phyloP scores from a whole-genome alignment of 1,284 basidiomycete genomes.

The Boletus semigastroideus region DNA sequence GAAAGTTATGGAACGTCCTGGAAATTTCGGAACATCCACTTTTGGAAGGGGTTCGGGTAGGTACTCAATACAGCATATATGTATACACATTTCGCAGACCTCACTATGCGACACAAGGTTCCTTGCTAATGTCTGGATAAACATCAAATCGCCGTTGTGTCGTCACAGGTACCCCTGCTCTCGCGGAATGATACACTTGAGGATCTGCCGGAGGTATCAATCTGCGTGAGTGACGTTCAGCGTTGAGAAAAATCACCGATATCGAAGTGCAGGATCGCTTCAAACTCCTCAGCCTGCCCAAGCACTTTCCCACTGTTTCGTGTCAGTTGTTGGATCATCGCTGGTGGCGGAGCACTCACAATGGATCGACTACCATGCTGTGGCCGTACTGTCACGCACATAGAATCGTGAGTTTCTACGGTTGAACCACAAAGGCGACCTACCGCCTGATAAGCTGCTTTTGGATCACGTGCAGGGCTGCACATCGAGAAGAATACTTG shows the following conservation, averaged over 20 bases:
- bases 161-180: conserved; percentile 85
- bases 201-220: conserved; percentile 58
- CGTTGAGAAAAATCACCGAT: conserved; percentile 62
- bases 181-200: conserved; percentile 62
- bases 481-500: conserved; percentile 96
- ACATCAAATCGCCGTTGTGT: conserved; percentile 90
- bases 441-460: conserved; percentile 84
- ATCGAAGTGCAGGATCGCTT: conserved; percentile 78
- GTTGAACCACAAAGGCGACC: conserved; percentile 30
- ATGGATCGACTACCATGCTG: conserved; percentile 86
- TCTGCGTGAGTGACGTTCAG: neutral
- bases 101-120: neutral
- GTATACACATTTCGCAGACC: too few species aligned
- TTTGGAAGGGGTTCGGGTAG: conserved; percentile 18
- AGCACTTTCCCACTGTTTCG: conserved; percentile 73
- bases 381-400: conserved; percentile 77
- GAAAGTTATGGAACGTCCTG: conserved; percentile 39
- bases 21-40: conserved; percentile 34
- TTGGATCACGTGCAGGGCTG: conserved; percentile 87
- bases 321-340: conserved; percentile 7
- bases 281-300: conserved; percentile 75
- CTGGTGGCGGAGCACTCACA: conserved; percentile 47
- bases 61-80: neutral
- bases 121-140: conserved; percentile 69
- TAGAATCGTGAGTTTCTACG: neutral